phyloP scores from a whole-genome alignment of 169 alveolate species.

The Eimeria brunetti region DNA sequence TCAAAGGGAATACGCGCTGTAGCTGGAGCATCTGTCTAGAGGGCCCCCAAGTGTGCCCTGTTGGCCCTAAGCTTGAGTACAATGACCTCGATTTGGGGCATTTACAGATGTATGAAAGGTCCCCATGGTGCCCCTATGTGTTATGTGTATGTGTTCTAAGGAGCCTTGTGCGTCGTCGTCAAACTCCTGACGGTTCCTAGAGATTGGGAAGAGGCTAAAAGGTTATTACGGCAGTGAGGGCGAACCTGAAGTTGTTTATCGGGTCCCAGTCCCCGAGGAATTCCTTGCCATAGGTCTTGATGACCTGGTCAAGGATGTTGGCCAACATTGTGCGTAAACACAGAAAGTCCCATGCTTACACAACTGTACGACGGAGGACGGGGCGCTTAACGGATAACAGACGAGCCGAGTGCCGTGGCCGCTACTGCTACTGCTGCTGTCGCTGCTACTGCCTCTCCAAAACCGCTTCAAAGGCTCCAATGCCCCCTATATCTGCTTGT shows the following conservation, averaged over 20 bases:
- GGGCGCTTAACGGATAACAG: neutral
- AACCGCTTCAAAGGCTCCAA: neutral
- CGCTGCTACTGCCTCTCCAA: slow-evolving; percentile 15
- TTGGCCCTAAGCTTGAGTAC: neutral
- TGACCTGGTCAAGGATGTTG: slow-evolving; percentile 84
- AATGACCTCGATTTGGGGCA: neutral
- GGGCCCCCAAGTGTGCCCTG: neutral
- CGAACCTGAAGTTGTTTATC: slow-evolving; percentile 83
- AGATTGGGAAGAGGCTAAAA: neutral
- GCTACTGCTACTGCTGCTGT: slow-evolving; percentile 12
- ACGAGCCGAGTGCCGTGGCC: neutral
- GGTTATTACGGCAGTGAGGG: neutral
- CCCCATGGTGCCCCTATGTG: neutral
- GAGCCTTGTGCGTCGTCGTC: neutral
- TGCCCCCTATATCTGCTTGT: neutral
- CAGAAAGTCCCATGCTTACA: slow-evolving; percentile 15
- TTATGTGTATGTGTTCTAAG: neutral
- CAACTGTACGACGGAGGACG: neutral
- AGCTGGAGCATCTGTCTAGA: neutral
- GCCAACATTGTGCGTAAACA: slow-evolving; percentile 78
- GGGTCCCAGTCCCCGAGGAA: slow-evolving; percentile 88
- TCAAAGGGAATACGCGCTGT: neutral
- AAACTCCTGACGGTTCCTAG: neutral
- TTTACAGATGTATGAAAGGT: neutral
- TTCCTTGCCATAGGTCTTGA: slow-evolving; percentile 87